phyloP scores from a whole-genome alignment of 768 basidiomycete species.

The Tricholoma flavovirens region DNA sequence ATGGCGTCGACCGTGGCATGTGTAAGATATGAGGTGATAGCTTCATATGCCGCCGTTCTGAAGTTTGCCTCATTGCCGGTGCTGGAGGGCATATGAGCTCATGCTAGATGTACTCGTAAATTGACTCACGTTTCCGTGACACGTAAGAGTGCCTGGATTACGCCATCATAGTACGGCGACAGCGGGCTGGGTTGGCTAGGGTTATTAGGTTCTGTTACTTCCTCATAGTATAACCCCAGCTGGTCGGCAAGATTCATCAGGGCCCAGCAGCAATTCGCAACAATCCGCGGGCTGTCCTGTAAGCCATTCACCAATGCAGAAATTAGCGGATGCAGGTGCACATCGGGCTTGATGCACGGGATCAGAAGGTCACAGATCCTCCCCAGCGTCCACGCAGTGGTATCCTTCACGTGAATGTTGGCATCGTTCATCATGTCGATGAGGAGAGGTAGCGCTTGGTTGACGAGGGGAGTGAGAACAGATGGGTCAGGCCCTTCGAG shows the following conservation, averaged over 20 bases:
- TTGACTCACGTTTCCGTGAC: conserved; percentile 77
- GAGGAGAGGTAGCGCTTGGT: conserved; percentile 88
- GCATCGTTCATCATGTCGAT: conserved; percentile 93
- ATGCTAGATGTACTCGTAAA: background rate
- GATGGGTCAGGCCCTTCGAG: conserved; percentile 91
- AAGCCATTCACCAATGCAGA: conserved; percentile 79
- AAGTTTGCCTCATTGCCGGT: conserved; percentile 86
- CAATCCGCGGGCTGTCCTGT: conserved; percentile 76
- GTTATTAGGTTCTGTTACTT: conserved; percentile 41
- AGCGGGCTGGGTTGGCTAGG: conserved; percentile 53
- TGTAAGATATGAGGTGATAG: conserved; percentile 81
- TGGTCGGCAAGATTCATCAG: conserved; percentile 95
- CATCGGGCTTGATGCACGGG: conserved; percentile 79
- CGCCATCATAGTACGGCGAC: conserved; percentile 83
- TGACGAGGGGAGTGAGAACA: conserved; percentile 84
- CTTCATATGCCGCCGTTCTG: conserved; percentile 94
- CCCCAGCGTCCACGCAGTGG: conserved; percentile 96
- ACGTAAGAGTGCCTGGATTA: conserved; percentile 76
- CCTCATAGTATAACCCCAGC: conserved; percentile 61
- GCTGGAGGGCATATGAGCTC: conserved; percentile 29
- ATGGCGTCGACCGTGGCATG: conserved; percentile 79
- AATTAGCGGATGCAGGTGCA: conserved; percentile 79
- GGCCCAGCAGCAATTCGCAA: conserved; percentile 93
- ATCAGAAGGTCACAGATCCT: conserved; percentile 90
- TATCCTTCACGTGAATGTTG: conserved; percentile 88